Base-by-base conservation (phyloP, 1,284 basidiomycete species). In the Pyrrhoderma noxium region DNA sequence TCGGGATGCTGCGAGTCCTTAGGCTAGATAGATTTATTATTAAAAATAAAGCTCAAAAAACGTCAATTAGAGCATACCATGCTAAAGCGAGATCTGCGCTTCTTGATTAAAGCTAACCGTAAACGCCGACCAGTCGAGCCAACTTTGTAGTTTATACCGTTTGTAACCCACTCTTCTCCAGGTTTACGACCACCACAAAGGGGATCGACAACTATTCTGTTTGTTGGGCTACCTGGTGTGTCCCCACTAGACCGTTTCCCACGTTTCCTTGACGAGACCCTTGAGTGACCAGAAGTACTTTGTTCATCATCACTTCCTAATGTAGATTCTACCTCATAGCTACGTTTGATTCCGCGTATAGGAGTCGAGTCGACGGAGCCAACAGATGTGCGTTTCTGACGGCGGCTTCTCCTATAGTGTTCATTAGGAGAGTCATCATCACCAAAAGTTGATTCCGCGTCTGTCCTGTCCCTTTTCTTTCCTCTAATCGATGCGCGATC, bases 1-100 rank as follows among this genome's bases (percentile, higher is more conserved):
- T 89, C 86, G 2, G 83, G 82, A 62, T 89, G 87, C 51, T 79
- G 71, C 14, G 86, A 89, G 60, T 89, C 86, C 51, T 74, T 67
- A 2, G 86, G 86, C 87, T 89, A 46, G 38, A 57, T 3, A 36
- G 47, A 51, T 45, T 59, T 8, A 56, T 44, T 35, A 45, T 22
- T 36, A 45, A 42, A 47, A 45, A 22, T 27, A 51, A 47, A 5
- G n/a, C n/a, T 7, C n/a, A 5, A 50, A 40, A 22, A 23, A 42
- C 13, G 22, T 19, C 8, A 31, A 22, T 7, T 31, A 4, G 54
- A 19, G 64, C 77, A 53, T 60, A 87, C 86, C 86, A 89, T 89
- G 43, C 71, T 69, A 59, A 82, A 89, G 53, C 76, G 79, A 44
- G 76, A 79, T 56, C 76, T 73, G 14, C 76, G 75, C 63, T 80